Evolutionary conservation across 1,284 basidiomycete genomes (phyloP).

Genomic region (Pascua sp.): DNA sequence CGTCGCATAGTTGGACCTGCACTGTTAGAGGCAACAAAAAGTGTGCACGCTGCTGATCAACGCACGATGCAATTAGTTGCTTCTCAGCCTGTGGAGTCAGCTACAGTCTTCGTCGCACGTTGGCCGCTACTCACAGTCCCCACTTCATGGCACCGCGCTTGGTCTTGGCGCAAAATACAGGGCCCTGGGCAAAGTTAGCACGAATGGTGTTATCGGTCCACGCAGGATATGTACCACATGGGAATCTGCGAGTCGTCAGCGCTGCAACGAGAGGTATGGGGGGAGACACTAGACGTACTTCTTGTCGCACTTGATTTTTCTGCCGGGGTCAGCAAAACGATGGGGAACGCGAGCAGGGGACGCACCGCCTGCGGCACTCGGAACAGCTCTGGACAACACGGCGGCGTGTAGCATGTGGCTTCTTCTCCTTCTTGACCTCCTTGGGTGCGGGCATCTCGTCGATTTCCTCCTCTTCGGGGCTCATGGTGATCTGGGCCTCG

Average conservation of each 20-base stretch:
- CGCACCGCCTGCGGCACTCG: slow-evolving; percentile 45
- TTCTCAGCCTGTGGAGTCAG: slow-evolving; percentile 37
- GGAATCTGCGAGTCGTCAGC: slow-evolving; percentile 11
- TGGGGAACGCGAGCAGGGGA: neutral
- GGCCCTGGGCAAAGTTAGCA: slow-evolving; percentile 30
- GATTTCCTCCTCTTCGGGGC: slow-evolving; percentile 25
- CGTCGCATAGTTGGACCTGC: slow-evolving; percentile 40
- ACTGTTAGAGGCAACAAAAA: neutral
- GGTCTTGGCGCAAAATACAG: slow-evolving; percentile 46
- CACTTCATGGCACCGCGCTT: slow-evolving; percentile 49
- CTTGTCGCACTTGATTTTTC: slow-evolving; percentile 51
- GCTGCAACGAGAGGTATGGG: slow-evolving; percentile 18
- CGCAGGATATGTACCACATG: slow-evolving; percentile 7
- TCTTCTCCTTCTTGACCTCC: slow-evolving; percentile 34
- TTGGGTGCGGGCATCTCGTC: slow-evolving; percentile 13
- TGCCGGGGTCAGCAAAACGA: slow-evolving; percentile 6
- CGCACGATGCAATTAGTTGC: slow-evolving; percentile 35
- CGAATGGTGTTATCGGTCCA: neutral
- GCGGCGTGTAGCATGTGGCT: slow-evolving; percentile 40
- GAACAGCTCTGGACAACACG: slow-evolving; percentile 51
- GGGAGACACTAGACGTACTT: slow-evolving; percentile 31
- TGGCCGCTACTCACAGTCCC: slow-evolving; percentile 36
- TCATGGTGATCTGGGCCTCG: slow-evolving; percentile 11
- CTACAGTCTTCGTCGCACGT: neutral
- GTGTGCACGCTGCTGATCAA: neutral